These are phyloP conservation scores for Adansonia grandidieri DNA, from an alignment of 441 rosid genomes.

Conservation along the genomic window DNA sequence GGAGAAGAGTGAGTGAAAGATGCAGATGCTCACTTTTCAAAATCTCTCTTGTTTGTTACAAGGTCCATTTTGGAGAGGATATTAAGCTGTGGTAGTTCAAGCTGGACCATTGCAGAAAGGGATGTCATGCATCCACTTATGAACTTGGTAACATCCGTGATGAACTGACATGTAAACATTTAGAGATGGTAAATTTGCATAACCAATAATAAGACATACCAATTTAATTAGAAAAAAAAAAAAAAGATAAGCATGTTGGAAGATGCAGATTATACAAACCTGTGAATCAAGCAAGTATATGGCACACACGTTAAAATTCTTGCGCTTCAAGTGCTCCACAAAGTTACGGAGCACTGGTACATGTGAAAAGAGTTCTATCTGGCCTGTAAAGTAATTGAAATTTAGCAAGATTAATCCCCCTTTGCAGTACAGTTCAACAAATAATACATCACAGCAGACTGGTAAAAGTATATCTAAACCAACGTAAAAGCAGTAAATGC, in stretches of 20 bases:
- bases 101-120: conserved; percentile 94
- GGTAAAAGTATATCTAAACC: neutral
- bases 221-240: neutral
- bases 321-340: conserved; percentile 80
- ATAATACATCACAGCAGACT: neutral
- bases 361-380: conserved; percentile 92
- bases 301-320: conserved; percentile 77
- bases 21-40: conserved; percentile 57
- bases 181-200: conserved; percentile 14
- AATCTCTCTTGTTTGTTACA: conserved; percentile 66
- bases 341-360: conserved; percentile 86
- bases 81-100: conserved; percentile 88
- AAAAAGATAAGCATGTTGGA: neutral
- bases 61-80: conserved; percentile 94
- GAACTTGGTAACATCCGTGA: conserved; percentile 87
- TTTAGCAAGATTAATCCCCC: neutral
- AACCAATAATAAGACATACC: conserved; percentile 6
- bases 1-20: neutral
- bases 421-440: conserved; percentile 4
- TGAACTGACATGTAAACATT: conserved; percentile 56
- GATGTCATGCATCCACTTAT: conserved; percentile 97
- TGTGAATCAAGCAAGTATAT: conserved; percentile 91
- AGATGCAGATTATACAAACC: conserved; percentile 48
- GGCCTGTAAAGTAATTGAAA: conserved; percentile 50
- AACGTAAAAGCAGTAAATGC: neutral